These are phyloP conservation scores for Tuctoria greenei DNA, from an alignment of 176 grass and related monocot genomes.

Conservation along the genomic window DNA sequence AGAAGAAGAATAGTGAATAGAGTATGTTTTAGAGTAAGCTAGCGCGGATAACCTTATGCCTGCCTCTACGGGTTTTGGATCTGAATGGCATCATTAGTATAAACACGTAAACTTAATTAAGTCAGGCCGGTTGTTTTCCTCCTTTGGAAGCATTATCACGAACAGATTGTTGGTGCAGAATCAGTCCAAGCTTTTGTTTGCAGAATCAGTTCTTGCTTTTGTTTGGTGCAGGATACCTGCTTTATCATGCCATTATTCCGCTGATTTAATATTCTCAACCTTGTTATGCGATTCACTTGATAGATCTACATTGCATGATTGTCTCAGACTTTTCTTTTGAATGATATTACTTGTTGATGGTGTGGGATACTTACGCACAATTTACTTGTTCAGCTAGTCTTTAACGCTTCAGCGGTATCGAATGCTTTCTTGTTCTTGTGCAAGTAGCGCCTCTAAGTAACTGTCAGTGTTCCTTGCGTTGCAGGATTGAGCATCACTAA, in stretches of 20 bases:
- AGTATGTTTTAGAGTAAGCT: too few species aligned
- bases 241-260: conserved; percentile 8
- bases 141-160: neutral
- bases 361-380: neutral
- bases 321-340: neutral
- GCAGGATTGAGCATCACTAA: conserved; percentile 34
- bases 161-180: neutral
- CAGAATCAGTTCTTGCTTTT: conserved; percentile 13
- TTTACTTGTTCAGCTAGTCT: conserved; percentile 2
- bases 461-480: neutral
- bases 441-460: conserved; percentile 8
- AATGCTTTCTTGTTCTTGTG: conserved; percentile 40
- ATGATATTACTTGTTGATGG: neutral
- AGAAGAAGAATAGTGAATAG: too few species aligned
- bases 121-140: neutral
- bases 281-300: neutral
- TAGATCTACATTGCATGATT: neutral
- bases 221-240: conserved; percentile 17
- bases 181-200: conserved; percentile 10
- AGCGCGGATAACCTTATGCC: too few species aligned
- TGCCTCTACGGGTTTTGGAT: neutral
- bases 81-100: neutral
- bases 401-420: neutral
- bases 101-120: neutral
- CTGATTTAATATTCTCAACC: neutral